Conservation (phyloP, 2,329 filamentous ascomycete species). For the Trichoderma guizhouense region DNA sequence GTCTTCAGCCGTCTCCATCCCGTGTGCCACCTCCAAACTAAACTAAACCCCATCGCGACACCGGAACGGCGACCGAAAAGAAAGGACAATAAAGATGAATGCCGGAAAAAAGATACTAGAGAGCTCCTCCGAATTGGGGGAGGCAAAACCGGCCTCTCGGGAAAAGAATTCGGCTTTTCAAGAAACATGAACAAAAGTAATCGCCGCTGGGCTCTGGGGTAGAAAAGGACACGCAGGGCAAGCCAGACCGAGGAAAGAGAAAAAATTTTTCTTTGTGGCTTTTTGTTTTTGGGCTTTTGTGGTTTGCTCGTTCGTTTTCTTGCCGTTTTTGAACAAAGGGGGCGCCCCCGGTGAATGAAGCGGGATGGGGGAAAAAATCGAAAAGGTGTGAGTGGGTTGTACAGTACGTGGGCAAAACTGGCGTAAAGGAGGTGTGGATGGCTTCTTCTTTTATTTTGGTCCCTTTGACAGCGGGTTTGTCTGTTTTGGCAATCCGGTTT, state of each 20-base stretch:
- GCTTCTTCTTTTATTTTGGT: not conserved
- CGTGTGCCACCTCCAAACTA: not conserved
- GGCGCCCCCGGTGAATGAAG: not conserved
- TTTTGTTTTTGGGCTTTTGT: not conserved
- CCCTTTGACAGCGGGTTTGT: not conserved
- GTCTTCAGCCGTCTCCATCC: not conserved
- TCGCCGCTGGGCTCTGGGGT: not conserved
- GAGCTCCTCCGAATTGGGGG: not conserved
- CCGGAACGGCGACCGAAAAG: not conserved
- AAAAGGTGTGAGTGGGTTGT: constrained; percentile 7
- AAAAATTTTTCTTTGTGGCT: not conserved
- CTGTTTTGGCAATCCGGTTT: not conserved
- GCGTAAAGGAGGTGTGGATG: not conserved
- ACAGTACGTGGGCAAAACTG: constrained; percentile 3
- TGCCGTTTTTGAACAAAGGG: not conserved
- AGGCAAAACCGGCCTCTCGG: not conserved
- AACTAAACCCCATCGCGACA: not conserved
- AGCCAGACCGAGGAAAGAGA: not conserved
- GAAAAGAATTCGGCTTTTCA: not conserved
- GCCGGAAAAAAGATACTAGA: not conserved
- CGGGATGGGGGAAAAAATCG: not conserved
- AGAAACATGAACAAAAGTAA: not conserved
- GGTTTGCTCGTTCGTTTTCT: not conserved
- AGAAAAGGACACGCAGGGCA: not conserved
- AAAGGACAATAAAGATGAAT: not conserved